Evolutionary conservation across 2,329 filamentous ascomycete genomes (phyloP).

Genomic region (Xylariaceae sp.): DNA sequence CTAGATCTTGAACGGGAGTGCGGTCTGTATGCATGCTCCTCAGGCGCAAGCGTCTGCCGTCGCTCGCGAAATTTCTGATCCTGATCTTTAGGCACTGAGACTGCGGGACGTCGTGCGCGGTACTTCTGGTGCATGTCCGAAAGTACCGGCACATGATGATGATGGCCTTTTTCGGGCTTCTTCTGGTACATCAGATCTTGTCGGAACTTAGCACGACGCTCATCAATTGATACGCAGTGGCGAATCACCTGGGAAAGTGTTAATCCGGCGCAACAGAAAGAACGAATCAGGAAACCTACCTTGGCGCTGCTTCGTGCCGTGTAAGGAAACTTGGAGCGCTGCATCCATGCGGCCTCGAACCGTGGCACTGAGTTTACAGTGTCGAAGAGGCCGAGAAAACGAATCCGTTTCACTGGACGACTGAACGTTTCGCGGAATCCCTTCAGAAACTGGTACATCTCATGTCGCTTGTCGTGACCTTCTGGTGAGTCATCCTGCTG

Average conservation of each 20-base stretch:
- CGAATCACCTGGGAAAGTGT: conserved; percentile 48
- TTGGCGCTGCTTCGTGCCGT: conserved; percentile 54
- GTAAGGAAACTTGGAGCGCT: conserved; percentile 72
- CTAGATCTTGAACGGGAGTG: conserved; percentile 33
- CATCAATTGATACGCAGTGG: conserved; percentile 68
- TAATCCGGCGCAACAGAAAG: not conserved
- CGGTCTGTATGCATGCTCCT: conserved; percentile 30
- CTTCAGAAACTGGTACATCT: conserved; percentile 71
- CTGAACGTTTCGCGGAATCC: conserved; percentile 79
- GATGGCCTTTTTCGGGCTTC: conserved; percentile 18
- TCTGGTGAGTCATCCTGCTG: conserved; percentile 41
- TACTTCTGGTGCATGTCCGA: conserved; percentile 34
- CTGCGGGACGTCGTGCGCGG: conserved; percentile 23
- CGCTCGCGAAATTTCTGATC: conserved; percentile 13
- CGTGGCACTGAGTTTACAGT: conserved; percentile 76
- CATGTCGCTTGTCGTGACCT: conserved; percentile 46
- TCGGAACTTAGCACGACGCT: conserved; percentile 67
- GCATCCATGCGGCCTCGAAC: conserved; percentile 75
- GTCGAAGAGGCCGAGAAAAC: conserved; percentile 76
- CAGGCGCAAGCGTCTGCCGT: conserved; percentile 15
- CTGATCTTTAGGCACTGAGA: conserved; percentile 1
- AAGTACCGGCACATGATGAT: conserved; percentile 18
- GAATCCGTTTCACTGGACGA: conserved; percentile 67
- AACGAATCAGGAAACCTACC: conserved; percentile 13
- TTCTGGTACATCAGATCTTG: conserved; percentile 63